Conservation (phyloP, 495 filamentous ascomycete species). For the Poronia punctata region DNA sequence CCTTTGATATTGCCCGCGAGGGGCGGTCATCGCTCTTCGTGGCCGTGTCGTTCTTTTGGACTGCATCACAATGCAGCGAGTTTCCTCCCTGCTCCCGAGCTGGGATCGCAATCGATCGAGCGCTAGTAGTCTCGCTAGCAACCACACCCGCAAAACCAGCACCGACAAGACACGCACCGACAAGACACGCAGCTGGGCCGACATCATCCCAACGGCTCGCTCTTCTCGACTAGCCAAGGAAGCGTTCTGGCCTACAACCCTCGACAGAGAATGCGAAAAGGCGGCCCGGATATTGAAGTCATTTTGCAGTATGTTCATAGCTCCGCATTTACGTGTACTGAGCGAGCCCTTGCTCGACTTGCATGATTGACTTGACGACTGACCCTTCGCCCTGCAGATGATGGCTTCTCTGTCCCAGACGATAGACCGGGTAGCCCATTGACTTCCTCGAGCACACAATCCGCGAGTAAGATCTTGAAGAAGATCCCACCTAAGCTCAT, state of each 20-base stretch:
- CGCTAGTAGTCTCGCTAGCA: slow-evolving; percentile 8
- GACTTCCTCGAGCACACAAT: slow-evolving; percentile 22
- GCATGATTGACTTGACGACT: neutral
- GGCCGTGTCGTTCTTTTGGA: neutral
- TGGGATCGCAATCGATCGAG: slow-evolving; percentile 39
- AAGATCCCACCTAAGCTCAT: slow-evolving; percentile 81
- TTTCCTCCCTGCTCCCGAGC: slow-evolving; percentile 43
- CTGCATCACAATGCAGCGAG: slow-evolving; percentile 40
- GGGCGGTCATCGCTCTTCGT: slow-evolving; percentile 7
- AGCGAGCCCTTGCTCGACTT: neutral
- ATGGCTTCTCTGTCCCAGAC: slow-evolving; percentile 39
- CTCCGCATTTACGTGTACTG: neutral
- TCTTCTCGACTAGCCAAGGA: slow-evolving; percentile 41
- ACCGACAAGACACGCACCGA: slow-evolving; percentile 38
- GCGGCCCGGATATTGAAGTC: slow-evolving; percentile 75
- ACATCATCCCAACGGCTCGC: slow-evolving; percentile 32
- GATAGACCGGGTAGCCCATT: slow-evolving; percentile 27
- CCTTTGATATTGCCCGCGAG: too few species aligned
- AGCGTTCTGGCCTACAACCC: slow-evolving; percentile 70
- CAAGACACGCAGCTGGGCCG: slow-evolving; percentile 42
- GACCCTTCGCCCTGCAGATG: slow-evolving; percentile 21
- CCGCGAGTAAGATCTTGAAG: slow-evolving; percentile 51
- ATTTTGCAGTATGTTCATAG: slow-evolving; percentile 57
- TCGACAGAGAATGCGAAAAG: slow-evolving; percentile 83
- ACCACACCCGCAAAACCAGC: slow-evolving; percentile 17